Conservation (phyloP, 2,329 filamentous ascomycete species). For the Fusarium redolens region DNA sequence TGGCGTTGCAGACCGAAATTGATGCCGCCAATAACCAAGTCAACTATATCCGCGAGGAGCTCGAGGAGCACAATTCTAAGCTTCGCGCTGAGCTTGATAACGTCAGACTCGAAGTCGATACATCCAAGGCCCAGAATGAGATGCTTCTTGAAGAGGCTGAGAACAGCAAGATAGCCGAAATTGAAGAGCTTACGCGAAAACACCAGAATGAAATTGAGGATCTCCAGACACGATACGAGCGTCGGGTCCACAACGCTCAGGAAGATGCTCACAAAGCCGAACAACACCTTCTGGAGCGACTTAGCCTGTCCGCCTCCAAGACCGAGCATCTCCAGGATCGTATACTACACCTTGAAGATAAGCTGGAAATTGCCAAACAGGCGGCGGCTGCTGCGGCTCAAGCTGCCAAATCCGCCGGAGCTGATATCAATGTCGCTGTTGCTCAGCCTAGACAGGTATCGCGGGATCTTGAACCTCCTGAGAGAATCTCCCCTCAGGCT, state of each 20-base stretch:
- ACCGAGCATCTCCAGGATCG: slow-evolving; percentile 88
- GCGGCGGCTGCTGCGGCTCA: slow-evolving; percentile 85
- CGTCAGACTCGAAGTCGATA: slow-evolving; percentile 82
- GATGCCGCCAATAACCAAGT: slow-evolving; percentile 87
- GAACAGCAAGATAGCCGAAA: slow-evolving; percentile 69
- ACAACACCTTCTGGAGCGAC: slow-evolving; percentile 81
- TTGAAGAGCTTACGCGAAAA: slow-evolving; percentile 64
- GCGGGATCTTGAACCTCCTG: slow-evolving; percentile 68
- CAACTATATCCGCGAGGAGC: slow-evolving; percentile 82
- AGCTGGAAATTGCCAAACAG: slow-evolving; percentile 88
- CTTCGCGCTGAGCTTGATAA: slow-evolving; percentile 81
- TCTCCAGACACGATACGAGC: slow-evolving; percentile 78
- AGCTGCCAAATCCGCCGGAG: slow-evolving; percentile 72
- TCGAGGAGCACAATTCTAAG: slow-evolving; percentile 81
- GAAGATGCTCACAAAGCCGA: slow-evolving; percentile 88
- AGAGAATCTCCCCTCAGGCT: slow-evolving; percentile 93
- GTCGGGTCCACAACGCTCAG: slow-evolving; percentile 75
- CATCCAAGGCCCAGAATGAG: slow-evolving; percentile 82
- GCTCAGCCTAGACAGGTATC: slow-evolving; percentile 38
- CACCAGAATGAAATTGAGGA: slow-evolving; percentile 79
- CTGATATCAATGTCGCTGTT: slow-evolving; percentile 47
- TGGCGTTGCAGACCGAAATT: slow-evolving; percentile 82
- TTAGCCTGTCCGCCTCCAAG: slow-evolving; percentile 86
- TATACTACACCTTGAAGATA: slow-evolving; percentile 86
- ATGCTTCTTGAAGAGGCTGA: slow-evolving; percentile 86